A percentile compares a stretch with the other conserved stretches of the same genome.
Conservation (phyloP, 805 yeast genomes). For the Monosporozyma yasuniensis region DNA sequence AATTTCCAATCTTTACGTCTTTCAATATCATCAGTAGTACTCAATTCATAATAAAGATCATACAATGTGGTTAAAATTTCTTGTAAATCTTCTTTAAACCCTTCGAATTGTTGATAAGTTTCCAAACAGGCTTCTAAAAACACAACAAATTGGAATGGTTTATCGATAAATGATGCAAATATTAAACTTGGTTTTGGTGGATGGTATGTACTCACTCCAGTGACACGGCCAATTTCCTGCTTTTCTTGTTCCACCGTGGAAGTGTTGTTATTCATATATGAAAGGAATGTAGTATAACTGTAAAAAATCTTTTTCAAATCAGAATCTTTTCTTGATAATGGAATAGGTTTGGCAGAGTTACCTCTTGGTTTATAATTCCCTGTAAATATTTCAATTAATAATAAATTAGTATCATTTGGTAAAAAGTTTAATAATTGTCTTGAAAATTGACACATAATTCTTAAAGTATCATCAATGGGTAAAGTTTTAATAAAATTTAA, state of each 20-base stretch:
- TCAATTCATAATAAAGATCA: conserved; percentile 67
- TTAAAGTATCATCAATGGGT: conserved; percentile 64
- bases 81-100: conserved; percentile 53
- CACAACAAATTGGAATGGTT: conserved; percentile 80
- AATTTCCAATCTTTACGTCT: conserved; percentile 46
- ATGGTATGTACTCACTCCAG: conserved; percentile 51
- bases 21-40: conserved; percentile 33
- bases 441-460: conserved; percentile 61
- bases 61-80: conserved; percentile 71
- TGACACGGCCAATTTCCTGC: background rate
- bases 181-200: conserved; percentile 88
- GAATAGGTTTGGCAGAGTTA: conserved; percentile 7
- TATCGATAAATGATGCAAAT: conserved; percentile 77
- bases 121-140: conserved; percentile 87
- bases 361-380: conserved; percentile 57
- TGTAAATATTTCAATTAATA: conserved; percentile 80
- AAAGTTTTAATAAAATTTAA: conserved; percentile 59
- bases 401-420: conserved; percentile 75
- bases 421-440: conserved; percentile 52
- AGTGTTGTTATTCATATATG: conserved; percentile 37
- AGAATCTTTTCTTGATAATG: conserved; percentile 2
- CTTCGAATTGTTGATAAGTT: conserved; percentile 67
- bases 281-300: conserved; percentile 50
- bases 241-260: background rate
- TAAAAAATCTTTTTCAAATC: conserved; percentile 33